Evolutionary conservation across 306 rosid genomes (phyloP).

Genomic region (Casuarina equisetifolia): DNA sequence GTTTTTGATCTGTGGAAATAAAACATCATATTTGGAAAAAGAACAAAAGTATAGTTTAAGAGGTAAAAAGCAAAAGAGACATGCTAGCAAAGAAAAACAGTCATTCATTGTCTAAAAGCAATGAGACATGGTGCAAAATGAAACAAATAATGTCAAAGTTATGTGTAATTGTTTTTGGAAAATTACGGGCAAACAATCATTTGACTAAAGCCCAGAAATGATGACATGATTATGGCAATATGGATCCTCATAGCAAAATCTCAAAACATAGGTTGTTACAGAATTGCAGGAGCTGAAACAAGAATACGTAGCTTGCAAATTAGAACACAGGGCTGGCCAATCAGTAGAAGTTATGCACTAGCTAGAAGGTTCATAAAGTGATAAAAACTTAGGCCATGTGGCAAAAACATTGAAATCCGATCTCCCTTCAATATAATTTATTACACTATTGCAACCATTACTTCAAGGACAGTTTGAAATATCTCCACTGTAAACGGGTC

Average conservation of each 20-base stretch:
- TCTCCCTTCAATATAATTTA: neutral
- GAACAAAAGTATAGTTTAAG: conserved; percentile 5
- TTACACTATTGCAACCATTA: neutral
- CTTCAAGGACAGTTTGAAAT: neutral
- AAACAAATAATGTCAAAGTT: neutral
- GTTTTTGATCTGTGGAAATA: conserved; percentile 78
- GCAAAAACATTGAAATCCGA: neutral
- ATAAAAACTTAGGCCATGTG: neutral
- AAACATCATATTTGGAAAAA: conserved; percentile 21
- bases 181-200: neutral
- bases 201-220: neutral
- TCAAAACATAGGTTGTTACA: no score
- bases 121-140: neutral
- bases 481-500: neutral
- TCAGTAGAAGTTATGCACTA: no score
- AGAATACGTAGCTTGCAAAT: no score
- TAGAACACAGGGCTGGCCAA: no score
- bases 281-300: no score
- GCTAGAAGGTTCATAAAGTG: no score
- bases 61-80: conserved; percentile 5
- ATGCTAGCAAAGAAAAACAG: conserved; percentile 5
- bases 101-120: neutral
- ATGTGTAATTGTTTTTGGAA: neutral
- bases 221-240: neutral
- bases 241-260: no score